These are phyloP conservation scores for Blastomyces gilchristii DNA, from an alignment of 2,329 filamentous ascomycete species.

Conservation along the genomic window DNA sequence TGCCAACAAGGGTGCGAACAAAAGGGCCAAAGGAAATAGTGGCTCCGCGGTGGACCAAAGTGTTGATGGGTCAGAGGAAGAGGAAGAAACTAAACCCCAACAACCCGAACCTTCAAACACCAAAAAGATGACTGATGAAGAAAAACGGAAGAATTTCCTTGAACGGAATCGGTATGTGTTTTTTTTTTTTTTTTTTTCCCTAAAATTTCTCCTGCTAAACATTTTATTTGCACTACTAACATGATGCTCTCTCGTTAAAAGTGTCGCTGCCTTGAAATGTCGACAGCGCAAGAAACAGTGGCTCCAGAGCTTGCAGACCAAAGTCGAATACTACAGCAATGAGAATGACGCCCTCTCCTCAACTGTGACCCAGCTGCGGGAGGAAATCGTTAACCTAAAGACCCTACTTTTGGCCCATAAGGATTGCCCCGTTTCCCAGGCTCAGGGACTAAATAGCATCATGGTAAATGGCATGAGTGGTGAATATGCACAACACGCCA, in stretches of 20 bases:
- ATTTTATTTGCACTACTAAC: background rate
- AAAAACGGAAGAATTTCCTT: slow-evolving; percentile 96
- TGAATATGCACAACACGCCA: slow-evolving; percentile 29
- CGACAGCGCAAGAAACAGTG: slow-evolving; percentile 98
- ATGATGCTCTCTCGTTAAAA: slow-evolving; percentile 28
- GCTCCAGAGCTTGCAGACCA: slow-evolving; percentile 86
- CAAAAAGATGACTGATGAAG: slow-evolving; percentile 94
- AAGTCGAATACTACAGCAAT: slow-evolving; percentile 83
- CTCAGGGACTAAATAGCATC: slow-evolving; percentile 55
- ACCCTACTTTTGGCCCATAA: slow-evolving; percentile 88
- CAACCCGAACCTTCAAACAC: slow-evolving; percentile 41
- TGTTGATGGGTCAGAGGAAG: slow-evolving; percentile 43
- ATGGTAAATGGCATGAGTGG: slow-evolving; percentile 27
- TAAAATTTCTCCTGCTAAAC: slow-evolving; percentile 18
- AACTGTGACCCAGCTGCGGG: slow-evolving; percentile 73
- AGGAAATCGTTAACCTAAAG: slow-evolving; percentile 92
- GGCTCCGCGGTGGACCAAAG: slow-evolving; percentile 34
- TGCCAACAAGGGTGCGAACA: slow-evolving; percentile 60
- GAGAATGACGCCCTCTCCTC: slow-evolving; percentile 83
- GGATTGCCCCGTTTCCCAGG: slow-evolving; percentile 85
- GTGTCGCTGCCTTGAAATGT: slow-evolving; percentile 92
- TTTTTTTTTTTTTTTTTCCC: slow-evolving; percentile 1
- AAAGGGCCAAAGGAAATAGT: slow-evolving; percentile 59
- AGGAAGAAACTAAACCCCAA: slow-evolving; percentile 47
- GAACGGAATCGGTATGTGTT: slow-evolving; percentile 81